phyloP scores from a whole-genome alignment of 2,329 filamentous ascomycete species.

The Cordyceps militaris region DNA sequence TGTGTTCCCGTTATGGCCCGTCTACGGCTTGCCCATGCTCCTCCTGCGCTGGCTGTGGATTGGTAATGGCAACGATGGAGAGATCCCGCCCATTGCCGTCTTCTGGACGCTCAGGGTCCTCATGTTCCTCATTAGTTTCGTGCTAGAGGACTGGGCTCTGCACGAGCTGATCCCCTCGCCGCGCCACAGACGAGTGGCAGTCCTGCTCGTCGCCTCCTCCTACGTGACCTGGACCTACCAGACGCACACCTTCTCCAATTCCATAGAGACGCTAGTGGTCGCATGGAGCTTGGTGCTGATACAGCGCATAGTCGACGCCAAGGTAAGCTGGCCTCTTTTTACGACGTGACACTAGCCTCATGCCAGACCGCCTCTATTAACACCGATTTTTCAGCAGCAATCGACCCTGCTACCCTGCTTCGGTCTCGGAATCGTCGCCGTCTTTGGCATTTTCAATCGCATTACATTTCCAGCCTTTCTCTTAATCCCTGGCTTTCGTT shows the following conservation, averaged over 20 bases:
- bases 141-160: conserved; percentile 95
- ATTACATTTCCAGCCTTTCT: conserved; percentile 96
- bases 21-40: conserved; percentile 91
- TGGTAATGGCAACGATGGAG: conserved; percentile 68
- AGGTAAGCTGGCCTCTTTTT: conserved; percentile 44
- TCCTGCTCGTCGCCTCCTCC: conserved; percentile 84
- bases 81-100: conserved; percentile 74
- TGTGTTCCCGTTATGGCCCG: conserved; percentile 91
- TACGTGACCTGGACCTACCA: conserved; percentile 99
- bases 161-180: conserved; percentile 79
- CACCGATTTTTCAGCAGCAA: conserved; percentile 48
- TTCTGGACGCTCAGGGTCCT: conserved; percentile 84
- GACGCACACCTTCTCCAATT: conserved; percentile 97
- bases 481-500: conserved; percentile 70
- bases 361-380: conserved; percentile 19
- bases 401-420: conserved; percentile 70
- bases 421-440: conserved; percentile 70
- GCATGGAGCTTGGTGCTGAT: conserved; percentile 92
- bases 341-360: neutral
- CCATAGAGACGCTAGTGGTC: conserved; percentile 86
- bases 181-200: conserved; percentile 63
- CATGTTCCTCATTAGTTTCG: conserved; percentile 94
- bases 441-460: conserved; percentile 89
- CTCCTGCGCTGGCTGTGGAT: conserved; percentile 88
- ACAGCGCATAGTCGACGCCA: conserved; percentile 72